These are phyloP conservation scores for Mycena crocata DNA, from an alignment of 768 basidiomycete genomes.

Conservation along the genomic window DNA sequence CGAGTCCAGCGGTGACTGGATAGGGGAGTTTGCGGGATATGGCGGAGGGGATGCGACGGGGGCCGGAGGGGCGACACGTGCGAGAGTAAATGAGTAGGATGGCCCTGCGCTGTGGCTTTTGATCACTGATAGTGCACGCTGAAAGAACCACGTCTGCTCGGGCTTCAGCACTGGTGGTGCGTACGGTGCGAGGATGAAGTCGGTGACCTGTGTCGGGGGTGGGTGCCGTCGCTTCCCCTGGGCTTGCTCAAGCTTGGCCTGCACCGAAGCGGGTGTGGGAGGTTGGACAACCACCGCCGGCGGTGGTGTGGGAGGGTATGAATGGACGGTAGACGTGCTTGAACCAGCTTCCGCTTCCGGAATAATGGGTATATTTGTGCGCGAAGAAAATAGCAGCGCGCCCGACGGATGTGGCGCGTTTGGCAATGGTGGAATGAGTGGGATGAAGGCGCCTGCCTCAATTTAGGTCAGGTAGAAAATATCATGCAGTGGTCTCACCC, in stretches of 20 bases:
- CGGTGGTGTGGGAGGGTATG: conserved; percentile 70
- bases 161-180: conserved; percentile 43
- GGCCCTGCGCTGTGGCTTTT: conserved; percentile 65
- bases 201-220: conserved; percentile 55
- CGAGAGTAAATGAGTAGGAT: conserved; percentile 72
- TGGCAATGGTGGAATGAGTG: conserved; percentile 61
- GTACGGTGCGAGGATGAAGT: conserved; percentile 65
- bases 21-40: conserved; percentile 5
- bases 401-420: conserved; percentile 62
- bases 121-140: conserved; percentile 61
- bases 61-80: conserved; percentile 43
- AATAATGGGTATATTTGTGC: conserved; percentile 53
- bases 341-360: conserved; percentile 45
- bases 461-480: not conserved
- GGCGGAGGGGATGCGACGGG: conserved; percentile 38
- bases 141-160: conserved; percentile 57
- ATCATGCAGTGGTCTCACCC: conserved; percentile 16
- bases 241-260: conserved; percentile 41
- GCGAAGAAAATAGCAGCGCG: conserved; percentile 63
- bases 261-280: conserved; percentile 47
- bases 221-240: conserved; percentile 13
- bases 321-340: conserved; percentile 57
- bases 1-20: conserved; percentile 27
- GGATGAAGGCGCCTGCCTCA: conserved; percentile 58
- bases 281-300: conserved; percentile 43